Conservation (phyloP, 2,329 filamentous ascomycete genomes). For the Coniochaeta sp. region DNA sequence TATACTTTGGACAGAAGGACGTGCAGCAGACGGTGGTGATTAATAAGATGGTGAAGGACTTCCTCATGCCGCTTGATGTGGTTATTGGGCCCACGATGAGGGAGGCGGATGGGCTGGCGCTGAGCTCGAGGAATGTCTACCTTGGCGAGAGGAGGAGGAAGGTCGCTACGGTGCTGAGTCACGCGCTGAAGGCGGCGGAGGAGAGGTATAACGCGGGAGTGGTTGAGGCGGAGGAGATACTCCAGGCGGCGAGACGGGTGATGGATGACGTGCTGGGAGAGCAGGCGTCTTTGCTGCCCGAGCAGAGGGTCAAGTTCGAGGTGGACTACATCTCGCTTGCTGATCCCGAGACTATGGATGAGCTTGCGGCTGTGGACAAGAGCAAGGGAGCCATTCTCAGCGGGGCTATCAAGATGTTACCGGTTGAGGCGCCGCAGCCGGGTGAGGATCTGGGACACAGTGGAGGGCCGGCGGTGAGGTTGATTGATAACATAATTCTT, state of each 20-base stretch:
- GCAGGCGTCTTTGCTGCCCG: conserved; percentile 54
- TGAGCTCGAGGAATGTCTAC: conserved; percentile 93
- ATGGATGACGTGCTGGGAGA: conserved; percentile 45
- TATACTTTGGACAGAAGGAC: conserved; percentile 97
- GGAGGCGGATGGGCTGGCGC: conserved; percentile 74
- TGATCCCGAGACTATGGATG: conserved; percentile 75
- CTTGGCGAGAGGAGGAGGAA: conserved; percentile 67
- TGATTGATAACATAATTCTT: conserved; percentile 91
- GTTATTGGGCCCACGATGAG: conserved; percentile 68
- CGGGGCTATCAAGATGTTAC: conserved; percentile 83
- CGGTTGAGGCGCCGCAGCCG: conserved; percentile 61
- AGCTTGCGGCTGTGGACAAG: conserved; percentile 65
- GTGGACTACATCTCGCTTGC: conserved; percentile 90
- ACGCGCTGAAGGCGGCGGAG: conserved; percentile 65
- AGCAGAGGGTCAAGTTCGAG: conserved; percentile 64
- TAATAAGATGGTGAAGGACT: conserved; percentile 78
- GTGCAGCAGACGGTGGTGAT: conserved; percentile 93
- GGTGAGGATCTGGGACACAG: conserved; percentile 71
- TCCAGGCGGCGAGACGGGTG: conserved; percentile 62
- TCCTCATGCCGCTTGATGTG: conserved; percentile 71
- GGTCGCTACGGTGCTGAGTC: conserved; percentile 65
- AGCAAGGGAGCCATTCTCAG: conserved; percentile 75
- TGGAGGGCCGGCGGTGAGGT: conserved; percentile 67
- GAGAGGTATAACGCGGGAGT: conserved; percentile 50
- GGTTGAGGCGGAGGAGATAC: conserved; percentile 55